Conservation (phyloP, 345 rosid species). For the Mangifera indica region DNA sequence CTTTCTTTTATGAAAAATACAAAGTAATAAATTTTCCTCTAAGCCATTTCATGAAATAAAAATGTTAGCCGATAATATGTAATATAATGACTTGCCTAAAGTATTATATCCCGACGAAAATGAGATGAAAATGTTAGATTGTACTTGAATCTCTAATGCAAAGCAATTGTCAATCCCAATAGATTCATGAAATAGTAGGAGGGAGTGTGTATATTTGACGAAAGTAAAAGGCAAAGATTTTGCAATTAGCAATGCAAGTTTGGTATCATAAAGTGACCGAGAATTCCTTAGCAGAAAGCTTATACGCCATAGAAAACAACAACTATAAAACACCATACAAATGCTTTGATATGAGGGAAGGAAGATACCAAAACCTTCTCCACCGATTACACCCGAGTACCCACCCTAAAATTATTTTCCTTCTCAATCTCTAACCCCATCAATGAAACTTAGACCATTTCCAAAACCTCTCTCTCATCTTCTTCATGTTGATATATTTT, state of each 20-base stretch:
- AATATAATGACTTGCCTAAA: too few species aligned
- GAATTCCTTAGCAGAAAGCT: conserved; percentile 22
- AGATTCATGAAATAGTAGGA: too few species aligned
- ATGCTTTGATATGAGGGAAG: conserved; percentile 52
- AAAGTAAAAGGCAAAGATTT: not conserved
- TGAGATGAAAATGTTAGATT: too few species aligned
- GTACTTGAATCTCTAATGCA: too few species aligned
- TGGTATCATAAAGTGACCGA: conserved; percentile 26
- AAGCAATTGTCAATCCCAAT: too few species aligned
- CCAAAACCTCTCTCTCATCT: conserved; percentile 15
- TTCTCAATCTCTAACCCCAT: not conserved
- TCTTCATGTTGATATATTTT: conserved; percentile 33
- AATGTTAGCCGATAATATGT: too few species aligned
- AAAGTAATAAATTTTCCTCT: too few species aligned
- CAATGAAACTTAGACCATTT: not conserved
- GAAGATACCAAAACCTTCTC: conserved; percentile 81
- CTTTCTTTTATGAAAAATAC: too few species aligned
- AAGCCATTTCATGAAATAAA: too few species aligned
- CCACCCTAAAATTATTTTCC: conserved; percentile 26
- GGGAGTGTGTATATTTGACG: not conserved
- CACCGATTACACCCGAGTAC: conserved; percentile 36
- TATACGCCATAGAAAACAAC: not conserved
- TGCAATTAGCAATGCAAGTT: conserved; percentile 31
- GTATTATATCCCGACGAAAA: too few species aligned
- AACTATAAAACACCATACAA: not conserved